Evolutionary conservation across 345 rosid species (phyloP), one percentile per base, ranked within the genome.

Genomic region (Melastoma malabathricum): DNA sequence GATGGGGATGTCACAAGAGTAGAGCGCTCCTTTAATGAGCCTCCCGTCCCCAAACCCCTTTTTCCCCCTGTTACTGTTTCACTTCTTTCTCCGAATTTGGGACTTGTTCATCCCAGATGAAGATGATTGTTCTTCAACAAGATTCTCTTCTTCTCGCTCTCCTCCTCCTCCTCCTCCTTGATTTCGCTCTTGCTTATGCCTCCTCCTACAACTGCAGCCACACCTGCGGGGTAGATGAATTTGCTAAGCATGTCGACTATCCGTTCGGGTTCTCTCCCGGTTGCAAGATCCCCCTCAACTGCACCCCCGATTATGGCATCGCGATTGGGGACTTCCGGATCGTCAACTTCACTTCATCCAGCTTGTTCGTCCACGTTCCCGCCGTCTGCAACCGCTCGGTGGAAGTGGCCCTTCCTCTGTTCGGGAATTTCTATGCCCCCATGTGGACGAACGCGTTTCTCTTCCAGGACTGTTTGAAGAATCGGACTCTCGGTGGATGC

Each of bases 241-340:
- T 46, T 6, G 19, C 55, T 17, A 62, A 19, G 10, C 6, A 3
- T 2, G 62, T 83, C 9, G 61, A 69, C 17, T 84, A 71, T 51
- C 98, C 98, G 10, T 92, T 92, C 57, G 95, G 96, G 10, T 87
- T 84, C 66, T 68, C 93, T 2, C 0, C 14, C 6, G 64, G 44
- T 9, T 87, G 83, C 59, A 54, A 46, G 20, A 84, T 92, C 66
- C 52, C 0, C 5, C 59, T 92, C 20, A 20, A 6, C 7, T 92
- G 98, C 63, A 15, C 13, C 27, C 0, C 39, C 2, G 10, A 23
- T 6, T 15, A 44, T 2, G 23, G 20, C 4, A 45, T 74, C 15
- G 29, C 0, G 48, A 75, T 87, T 43, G 86, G 67, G 15, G 61
- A 9, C 2, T 87, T 87, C 22, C 25, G 5, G 9, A 83, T 92